Conservation (phyloP, 139 green algal genomes). For the Pseudopediastrum boryanum region DNA sequence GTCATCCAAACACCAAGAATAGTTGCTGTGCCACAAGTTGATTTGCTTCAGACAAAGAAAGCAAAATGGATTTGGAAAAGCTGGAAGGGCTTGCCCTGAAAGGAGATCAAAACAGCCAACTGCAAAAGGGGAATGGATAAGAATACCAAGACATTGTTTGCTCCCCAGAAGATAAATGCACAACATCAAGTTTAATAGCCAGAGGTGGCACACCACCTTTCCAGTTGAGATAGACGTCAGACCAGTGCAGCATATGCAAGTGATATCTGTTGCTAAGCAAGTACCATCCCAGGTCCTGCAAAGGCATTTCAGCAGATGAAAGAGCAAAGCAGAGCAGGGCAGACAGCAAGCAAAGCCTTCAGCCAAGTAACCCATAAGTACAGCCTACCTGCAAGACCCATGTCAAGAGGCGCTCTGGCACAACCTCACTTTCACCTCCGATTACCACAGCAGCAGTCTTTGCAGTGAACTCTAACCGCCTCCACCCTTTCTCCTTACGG, state of each 20-base stretch:
- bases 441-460: slow-evolving; percentile 30
- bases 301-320: background rate
- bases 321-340: background rate
- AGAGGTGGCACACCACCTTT: background rate
- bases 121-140: background rate
- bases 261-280: background rate
- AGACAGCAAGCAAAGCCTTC: background rate
- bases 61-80: background rate
- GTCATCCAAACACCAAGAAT: background rate
- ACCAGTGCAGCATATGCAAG: background rate
- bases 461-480: slow-evolving; percentile 12
- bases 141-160: too few relatives aligned
- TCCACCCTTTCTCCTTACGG: background rate
- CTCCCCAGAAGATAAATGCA: too few relatives aligned
- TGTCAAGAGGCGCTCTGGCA: slow-evolving; percentile 18
- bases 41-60: background rate
- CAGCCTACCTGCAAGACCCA: slow-evolving; percentile 20
- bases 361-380: too few relatives aligned
- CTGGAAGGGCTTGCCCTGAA: background rate
- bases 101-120: background rate
- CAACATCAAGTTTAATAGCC: too few relatives aligned
- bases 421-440: slow-evolving; percentile 4
- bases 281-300: background rate
- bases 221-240: background rate
- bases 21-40: background rate